phyloP scores from a whole-genome alignment of 2,329 filamentous ascomycete genomes.

The Penicillium frequentans region DNA sequence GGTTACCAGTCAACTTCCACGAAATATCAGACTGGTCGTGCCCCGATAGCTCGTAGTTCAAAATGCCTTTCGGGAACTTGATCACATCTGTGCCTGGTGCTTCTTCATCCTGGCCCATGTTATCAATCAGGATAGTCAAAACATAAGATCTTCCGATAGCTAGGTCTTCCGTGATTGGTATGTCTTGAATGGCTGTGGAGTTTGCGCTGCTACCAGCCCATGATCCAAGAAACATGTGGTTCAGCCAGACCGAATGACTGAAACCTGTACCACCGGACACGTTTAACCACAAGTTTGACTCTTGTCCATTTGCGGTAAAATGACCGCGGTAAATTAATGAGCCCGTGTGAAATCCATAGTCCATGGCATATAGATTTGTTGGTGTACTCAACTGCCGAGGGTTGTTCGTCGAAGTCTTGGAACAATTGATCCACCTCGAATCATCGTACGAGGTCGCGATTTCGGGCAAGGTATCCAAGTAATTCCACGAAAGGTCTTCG shows the following conservation, averaged over 20 bases:
- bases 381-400: conserved; percentile 19
- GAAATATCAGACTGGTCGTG: conserved; percentile 26
- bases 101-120: conserved; percentile 33
- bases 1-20: conserved; percentile 58
- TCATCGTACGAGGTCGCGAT: conserved; percentile 12
- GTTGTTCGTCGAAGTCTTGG: conserved; percentile 7
- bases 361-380: conserved; percentile 26
- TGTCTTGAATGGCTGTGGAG: conserved; percentile 9
- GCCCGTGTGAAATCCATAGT: conserved; percentile 32
- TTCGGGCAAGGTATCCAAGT: conserved; percentile 16
- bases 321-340: conserved; percentile 30
- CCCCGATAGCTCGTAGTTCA: conserved; percentile 43
- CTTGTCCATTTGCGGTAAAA: conserved; percentile 26
- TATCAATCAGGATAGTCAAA: conserved; percentile 24
- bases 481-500: conserved; percentile 15
- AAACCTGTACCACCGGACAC: conserved; percentile 28
- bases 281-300: conserved; percentile 20
- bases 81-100: conserved; percentile 24
- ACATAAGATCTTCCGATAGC: conserved; percentile 8
- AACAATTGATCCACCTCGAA: conserved; percentile 9
- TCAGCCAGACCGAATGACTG: conserved; percentile 29
- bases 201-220: conserved; percentile 20
- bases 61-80: conserved; percentile 55
- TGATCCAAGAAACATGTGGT: conserved; percentile 25
- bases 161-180: not conserved